Evolutionary conservation across 768 basidiomycete species (phyloP).

Genomic region (Tylopilus balloui): DNA sequence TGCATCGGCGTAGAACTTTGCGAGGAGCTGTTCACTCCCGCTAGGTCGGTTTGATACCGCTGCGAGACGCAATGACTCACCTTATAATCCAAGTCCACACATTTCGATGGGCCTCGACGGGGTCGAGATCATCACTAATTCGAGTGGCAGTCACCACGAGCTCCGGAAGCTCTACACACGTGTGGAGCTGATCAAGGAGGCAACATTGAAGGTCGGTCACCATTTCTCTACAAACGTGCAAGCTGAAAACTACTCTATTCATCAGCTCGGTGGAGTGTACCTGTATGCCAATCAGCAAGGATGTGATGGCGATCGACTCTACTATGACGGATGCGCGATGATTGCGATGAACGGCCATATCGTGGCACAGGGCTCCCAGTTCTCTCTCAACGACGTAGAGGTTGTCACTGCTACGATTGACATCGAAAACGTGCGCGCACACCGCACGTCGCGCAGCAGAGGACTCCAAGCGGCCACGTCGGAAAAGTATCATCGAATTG

Average conservation of each 20-base stretch:
- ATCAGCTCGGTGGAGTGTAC: conserved; percentile 91
- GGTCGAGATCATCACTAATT: conserved; percentile 98
- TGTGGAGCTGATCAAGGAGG: conserved; percentile 94
- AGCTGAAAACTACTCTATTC: background rate
- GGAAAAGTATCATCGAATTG: conserved; percentile 75
- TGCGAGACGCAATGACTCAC: background rate
- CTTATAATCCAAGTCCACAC: conserved; percentile 68
- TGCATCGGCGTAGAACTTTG: conserved; percentile 97
- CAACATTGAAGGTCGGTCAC: conserved; percentile 76
- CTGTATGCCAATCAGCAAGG: conserved; percentile 99
- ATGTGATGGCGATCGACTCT: conserved; percentile 95
- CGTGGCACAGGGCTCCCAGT: conserved; percentile 94
- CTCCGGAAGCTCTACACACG: conserved; percentile 91
- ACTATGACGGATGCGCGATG: conserved; percentile 96
- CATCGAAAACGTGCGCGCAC: conserved; percentile 92
- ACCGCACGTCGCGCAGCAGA: conserved; percentile 77
- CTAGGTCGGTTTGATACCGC: conserved; percentile 51
- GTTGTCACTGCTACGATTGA: conserved; percentile 95
- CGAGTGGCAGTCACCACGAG: conserved; percentile 97
- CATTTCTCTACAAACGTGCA: background rate
- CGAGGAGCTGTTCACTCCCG: conserved; percentile 96
- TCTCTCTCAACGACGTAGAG: conserved; percentile 93
- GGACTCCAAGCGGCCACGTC: conserved; percentile 84
- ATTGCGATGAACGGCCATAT: conserved; percentile 93
- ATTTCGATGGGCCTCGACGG: conserved; percentile 98